These are phyloP conservation scores for Phytopythium mirpurense DNA, from an alignment of 352 stramenopile genomes.

Conservation along the genomic window DNA sequence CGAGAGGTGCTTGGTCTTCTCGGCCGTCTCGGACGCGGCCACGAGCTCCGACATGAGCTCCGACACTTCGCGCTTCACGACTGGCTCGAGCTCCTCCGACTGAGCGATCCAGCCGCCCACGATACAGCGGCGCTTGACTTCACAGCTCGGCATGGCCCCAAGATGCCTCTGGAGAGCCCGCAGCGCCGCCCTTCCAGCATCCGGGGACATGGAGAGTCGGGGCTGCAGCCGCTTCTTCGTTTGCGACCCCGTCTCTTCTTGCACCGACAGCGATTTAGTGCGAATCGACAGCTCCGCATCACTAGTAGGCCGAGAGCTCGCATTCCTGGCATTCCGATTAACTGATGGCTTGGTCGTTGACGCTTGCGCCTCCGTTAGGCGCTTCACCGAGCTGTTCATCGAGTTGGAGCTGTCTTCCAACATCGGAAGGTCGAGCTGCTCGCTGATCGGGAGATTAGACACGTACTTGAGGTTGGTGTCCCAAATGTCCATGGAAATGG, in stretches of 20 bases:
- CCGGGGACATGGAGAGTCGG: slow-evolving; percentile 46
- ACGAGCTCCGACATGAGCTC: slow-evolving; percentile 63
- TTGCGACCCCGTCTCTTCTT: slow-evolving; percentile 7
- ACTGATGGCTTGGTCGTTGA: not conserved
- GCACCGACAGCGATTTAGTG: not conserved
- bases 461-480: slow-evolving; percentile 80
- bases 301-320: too few species aligned
- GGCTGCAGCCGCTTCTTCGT: slow-evolving; percentile 20
- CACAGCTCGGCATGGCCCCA: slow-evolving; percentile 61
- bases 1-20: slow-evolving; percentile 54
- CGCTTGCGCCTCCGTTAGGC: not conserved
- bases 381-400: not conserved
- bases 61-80: slow-evolving; percentile 56
- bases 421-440: slow-evolving; percentile 58
- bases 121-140: slow-evolving; percentile 69
- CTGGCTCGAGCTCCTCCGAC: slow-evolving; percentile 57
- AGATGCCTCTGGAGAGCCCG: slow-evolving; percentile 68
- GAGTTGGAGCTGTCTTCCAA: slow-evolving; percentile 11
- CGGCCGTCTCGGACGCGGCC: slow-evolving; percentile 52
- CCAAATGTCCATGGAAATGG: slow-evolving; percentile 86
- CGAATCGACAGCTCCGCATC: not conserved
- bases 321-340: not conserved
- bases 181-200: slow-evolving; percentile 40
- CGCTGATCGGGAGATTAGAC: slow-evolving; percentile 62
- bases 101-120: slow-evolving; percentile 57